phyloP scores from a whole-genome alignment of 495 filamentous ascomycete genomes.

The Pyrenula massariospora region DNA sequence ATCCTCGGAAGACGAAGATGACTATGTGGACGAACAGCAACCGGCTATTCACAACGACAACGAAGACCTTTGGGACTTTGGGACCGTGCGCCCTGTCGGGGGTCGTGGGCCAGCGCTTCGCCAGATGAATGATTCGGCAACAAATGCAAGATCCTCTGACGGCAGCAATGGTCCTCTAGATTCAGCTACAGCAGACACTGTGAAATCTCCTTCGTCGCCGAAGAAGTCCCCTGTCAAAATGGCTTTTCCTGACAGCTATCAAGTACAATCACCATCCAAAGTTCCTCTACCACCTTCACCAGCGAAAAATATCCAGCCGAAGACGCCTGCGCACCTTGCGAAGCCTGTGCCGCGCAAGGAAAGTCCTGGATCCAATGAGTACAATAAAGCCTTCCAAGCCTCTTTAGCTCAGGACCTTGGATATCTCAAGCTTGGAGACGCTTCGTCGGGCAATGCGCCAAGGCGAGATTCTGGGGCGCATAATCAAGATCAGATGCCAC shows the following conservation, averaged over 20 bases:
- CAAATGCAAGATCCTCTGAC: conserved; percentile 47
- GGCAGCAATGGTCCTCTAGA: neutral
- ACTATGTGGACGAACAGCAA: conserved; percentile 34
- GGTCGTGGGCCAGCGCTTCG: conserved; percentile 45
- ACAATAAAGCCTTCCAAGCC: conserved; percentile 46
- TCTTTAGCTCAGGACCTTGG: conserved; percentile 49
- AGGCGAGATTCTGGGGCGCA: conserved; percentile 8
- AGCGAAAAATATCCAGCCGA: conserved; percentile 11
- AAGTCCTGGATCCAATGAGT: conserved; percentile 37
- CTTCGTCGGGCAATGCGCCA: conserved; percentile 7
- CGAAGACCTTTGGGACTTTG: conserved; percentile 93
- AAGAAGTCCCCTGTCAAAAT: conserved; percentile 48
- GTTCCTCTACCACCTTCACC: conserved; percentile 17
- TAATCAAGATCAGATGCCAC: conserved; percentile 19
- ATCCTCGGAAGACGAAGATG: conserved; percentile 48
- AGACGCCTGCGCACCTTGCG: conserved; percentile 33
- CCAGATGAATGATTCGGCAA: conserved; percentile 60
- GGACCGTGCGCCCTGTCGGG: conserved; percentile 66
- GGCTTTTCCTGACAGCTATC: conserved; percentile 41
- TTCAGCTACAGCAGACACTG: conserved; percentile 14
- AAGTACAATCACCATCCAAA: conserved; percentile 22
- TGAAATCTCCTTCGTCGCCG: conserved; percentile 17
- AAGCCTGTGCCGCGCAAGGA: conserved; percentile 21
- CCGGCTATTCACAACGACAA: conserved; percentile 35
- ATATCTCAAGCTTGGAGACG: conserved; percentile 25